Percentiles rank a stretch among this genome's conserved stretches.
These are phyloP conservation scores for Xylaria telfairii DNA, from an alignment of 495 filamentous ascomycete genomes.

Conservation along the genomic window DNA sequence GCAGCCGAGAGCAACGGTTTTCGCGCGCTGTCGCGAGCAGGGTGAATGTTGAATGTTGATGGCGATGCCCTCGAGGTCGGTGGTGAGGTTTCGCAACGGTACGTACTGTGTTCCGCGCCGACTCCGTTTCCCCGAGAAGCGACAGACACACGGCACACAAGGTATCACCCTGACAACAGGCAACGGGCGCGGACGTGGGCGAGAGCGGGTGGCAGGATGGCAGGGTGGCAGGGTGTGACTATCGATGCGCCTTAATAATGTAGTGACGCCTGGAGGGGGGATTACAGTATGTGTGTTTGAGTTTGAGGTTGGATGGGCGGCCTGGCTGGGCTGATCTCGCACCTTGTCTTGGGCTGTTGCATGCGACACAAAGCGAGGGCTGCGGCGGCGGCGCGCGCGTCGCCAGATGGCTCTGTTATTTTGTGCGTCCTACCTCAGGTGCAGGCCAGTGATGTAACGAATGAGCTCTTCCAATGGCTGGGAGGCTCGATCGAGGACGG, in stretches of 20 bases:
- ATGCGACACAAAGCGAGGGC: slow-evolving; percentile 12
- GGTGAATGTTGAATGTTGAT: no score
- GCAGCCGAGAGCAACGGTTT: slow-evolving; percentile 6
- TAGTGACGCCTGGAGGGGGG: slow-evolving; percentile 4
- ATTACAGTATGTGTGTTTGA: slow-evolving; percentile 22
- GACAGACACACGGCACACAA: slow-evolving; percentile 21
- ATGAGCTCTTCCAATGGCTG: slow-evolving; percentile 33
- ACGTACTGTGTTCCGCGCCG: slow-evolving; percentile 13
- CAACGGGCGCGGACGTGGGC: neutral
- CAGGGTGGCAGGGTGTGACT: slow-evolving; percentile 20
- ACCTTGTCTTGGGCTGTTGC: slow-evolving; percentile 24
- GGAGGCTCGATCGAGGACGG: slow-evolving; percentile 35
- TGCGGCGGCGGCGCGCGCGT: slow-evolving; percentile 18
- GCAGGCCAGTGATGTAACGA: slow-evolving; percentile 41
- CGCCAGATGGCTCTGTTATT: slow-evolving; percentile 12
- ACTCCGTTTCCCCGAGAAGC: slow-evolving; percentile 17
- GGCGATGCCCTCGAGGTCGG: neutral
- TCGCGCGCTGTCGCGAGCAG: slow-evolving; percentile 18
- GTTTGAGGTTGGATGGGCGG: slow-evolving; percentile 22
- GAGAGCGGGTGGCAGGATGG: no score
- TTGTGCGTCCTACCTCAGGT: slow-evolving; percentile 4
- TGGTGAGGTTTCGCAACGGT: slow-evolving; percentile 17
- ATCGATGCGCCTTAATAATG: slow-evolving; percentile 18
- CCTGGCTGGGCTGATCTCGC: slow-evolving; percentile 16
- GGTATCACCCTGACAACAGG: slow-evolving; percentile 21